Evolutionary conservation across 2,329 filamentous ascomycete genomes (phyloP), one percentile per base, ranked within the genome.

Genomic region (Talaromyces islandicus): DNA sequence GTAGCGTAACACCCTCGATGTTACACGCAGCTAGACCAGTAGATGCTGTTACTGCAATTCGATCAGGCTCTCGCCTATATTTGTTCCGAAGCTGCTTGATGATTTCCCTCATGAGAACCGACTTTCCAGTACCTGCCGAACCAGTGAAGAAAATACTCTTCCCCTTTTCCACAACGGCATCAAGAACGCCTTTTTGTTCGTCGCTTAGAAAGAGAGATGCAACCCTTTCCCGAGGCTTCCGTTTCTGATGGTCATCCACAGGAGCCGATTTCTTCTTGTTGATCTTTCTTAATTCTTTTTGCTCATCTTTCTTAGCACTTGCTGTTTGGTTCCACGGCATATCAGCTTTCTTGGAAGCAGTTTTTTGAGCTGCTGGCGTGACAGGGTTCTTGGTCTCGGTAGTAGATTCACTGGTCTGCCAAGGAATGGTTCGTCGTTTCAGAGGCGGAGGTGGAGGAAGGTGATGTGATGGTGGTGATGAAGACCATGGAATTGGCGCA

Each of bases 121-220:
- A 99, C 80, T 99, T 99, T 74, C 94, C 94, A 4, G 94, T 97
- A 81, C 86, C 92, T 60, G 94, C 94, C 61, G 94, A 96, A 67
- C 94, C 94, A 0, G 94, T 99, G 74, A 99, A 99, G 79, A 99
- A 99, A 2, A 97, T 92, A 67, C 93, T 97, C 73, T 92, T 88
- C 61, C 84, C 84, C 64, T 90, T 79, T 24, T 94, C 84, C 7
- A 91, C 83, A 10, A 99, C 93, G 21, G 97, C 80, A 52, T 91
- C 86, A 60, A 95, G 80, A 11, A 99, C 91, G 61, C 90, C 86
- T 62, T 85, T 83, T 75, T 99, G 94, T 71, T 99, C 94, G 12
- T 88, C 84, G 71, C 91, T 97, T 38, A 99, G 80, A 59, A 88
- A 87, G 10, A 95, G 83, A 10, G 82, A 76, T 27, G 84, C 76